Percentiles rank a stretch among this genome's conserved stretches.
phyloP scores from a whole-genome alignment of 768 basidiomycete genomes.

The Macrolepiota albuminosa region DNA sequence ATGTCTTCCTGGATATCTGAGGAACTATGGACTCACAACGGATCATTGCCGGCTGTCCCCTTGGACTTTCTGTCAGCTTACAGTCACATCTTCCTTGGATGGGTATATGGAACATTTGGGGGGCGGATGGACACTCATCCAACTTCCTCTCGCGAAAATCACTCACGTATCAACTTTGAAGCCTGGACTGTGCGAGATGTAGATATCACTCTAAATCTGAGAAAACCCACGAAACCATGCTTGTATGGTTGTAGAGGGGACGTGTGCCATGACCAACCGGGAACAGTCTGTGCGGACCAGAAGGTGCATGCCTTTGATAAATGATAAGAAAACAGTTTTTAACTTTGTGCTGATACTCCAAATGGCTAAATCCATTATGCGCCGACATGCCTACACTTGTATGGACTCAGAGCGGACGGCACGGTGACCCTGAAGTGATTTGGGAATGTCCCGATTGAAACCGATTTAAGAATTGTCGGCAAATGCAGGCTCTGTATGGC shows the following conservation, averaged over 20 bases:
- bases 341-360: not conserved
- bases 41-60: not conserved
- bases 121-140: not conserved
- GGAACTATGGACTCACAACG: not conserved
- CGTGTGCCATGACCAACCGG: not conserved
- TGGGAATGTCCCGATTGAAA: not conserved
- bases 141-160: not conserved
- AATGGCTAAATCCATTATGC: not conserved
- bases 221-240: not conserved
- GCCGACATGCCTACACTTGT: not conserved
- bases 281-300: not conserved
- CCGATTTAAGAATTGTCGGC: constrained; percentile 1
- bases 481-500: constrained; percentile 2
- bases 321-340: not conserved
- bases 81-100: not conserved
- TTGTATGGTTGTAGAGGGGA: not conserved
- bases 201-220: not conserved
- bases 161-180: not conserved
- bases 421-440: not conserved
- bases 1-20: not conserved
- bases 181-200: not conserved
- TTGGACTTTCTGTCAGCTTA: not conserved
- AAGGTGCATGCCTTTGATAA: not conserved
- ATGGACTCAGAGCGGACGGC: not conserved
- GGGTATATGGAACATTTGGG: not conserved